A percentile compares a stretch with the other conserved stretches of the same genome.
phyloP scores from a whole-genome alignment of 2,329 filamentous ascomycete genomes.

The Aspergillus viridinutans region DNA sequence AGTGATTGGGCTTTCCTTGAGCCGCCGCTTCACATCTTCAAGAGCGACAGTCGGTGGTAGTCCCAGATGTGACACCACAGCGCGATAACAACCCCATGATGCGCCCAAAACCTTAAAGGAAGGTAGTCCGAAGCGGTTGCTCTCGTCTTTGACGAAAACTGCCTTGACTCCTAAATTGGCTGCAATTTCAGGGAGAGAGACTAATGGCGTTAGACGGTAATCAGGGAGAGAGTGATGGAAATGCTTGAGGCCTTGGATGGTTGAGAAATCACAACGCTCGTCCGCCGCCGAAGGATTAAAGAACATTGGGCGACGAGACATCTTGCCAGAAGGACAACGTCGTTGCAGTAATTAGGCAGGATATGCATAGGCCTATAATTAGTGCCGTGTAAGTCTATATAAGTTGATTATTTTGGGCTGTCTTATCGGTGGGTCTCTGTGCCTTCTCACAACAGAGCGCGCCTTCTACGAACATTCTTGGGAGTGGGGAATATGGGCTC shows the following conservation, averaged over 20 bases:
- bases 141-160: constrained; percentile 69
- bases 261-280: constrained; percentile 10
- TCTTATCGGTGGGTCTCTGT: neutral
- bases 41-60: constrained; percentile 44
- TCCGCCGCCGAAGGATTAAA: constrained; percentile 19
- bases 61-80: constrained; percentile 46
- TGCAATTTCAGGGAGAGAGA: constrained; percentile 52
- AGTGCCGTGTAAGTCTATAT: neutral
- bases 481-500: neutral
- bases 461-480: constrained; percentile 17
- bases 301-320: constrained; percentile 23
- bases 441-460: neutral
- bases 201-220: constrained; percentile 55
- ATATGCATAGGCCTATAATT: neutral
- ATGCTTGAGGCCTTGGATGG: constrained; percentile 10
- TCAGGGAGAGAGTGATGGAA: constrained; percentile 59
- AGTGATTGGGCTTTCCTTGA: constrained; percentile 31
- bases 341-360: neutral
- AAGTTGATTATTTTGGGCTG: neutral
- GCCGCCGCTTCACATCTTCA: constrained; percentile 37
- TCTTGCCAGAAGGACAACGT: neutral
- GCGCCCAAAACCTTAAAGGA: constrained; percentile 79
- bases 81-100: constrained; percentile 65
- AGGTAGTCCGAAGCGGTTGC: constrained; percentile 62
- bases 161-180: constrained; percentile 53